Percentiles rank a stretch among this genome's conserved stretches.
Evolutionary conservation across 169 alveolate species (phyloP).

Genomic region (Plasmodium falciparum): DNA sequence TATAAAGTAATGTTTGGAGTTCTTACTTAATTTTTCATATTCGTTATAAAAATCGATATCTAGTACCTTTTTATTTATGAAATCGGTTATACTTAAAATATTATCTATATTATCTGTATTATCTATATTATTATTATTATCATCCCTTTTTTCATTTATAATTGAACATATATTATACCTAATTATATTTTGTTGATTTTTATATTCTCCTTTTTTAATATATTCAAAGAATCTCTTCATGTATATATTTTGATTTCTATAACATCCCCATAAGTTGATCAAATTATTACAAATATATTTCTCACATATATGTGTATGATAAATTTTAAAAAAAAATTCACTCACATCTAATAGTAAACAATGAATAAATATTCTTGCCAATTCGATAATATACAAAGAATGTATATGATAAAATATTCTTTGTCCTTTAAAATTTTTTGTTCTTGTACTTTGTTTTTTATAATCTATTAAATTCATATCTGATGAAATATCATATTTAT

Average conservation of each 20-base stretch:
- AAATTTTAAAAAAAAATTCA: constrained; percentile 23
- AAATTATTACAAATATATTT: constrained; percentile 34
- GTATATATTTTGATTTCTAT: constrained; percentile 28
- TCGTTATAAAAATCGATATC: constrained; percentile 49
- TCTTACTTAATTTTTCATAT: constrained; percentile 21
- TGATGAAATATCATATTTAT: too few relatives aligned
- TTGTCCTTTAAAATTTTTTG: too few relatives aligned
- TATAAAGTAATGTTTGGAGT: constrained; percentile 16
- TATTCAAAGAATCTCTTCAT: constrained; percentile 58
- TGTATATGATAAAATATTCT: neutral
- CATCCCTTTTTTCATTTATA: too few relatives aligned
- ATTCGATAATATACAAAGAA: constrained; percentile 15
- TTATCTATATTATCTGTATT: neutral
- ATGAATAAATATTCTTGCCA: constrained; percentile 52
- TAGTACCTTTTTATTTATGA: constrained; percentile 34
- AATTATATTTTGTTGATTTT: too few relatives aligned
- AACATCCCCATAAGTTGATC: constrained; percentile 48
- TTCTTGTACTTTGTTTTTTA: neutral
- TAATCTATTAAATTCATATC: neutral
- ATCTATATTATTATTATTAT: too few relatives aligned
- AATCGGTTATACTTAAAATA: constrained; percentile 45
- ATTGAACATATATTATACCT: neutral
- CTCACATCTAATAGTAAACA: constrained; percentile 65
- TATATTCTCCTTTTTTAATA: neutral
- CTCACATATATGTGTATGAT: constrained; percentile 32